These are phyloP conservation scores for Dipodascopsis uninucleata DNA, from an alignment of 805 yeast genomes.

Conservation along the genomic window DNA sequence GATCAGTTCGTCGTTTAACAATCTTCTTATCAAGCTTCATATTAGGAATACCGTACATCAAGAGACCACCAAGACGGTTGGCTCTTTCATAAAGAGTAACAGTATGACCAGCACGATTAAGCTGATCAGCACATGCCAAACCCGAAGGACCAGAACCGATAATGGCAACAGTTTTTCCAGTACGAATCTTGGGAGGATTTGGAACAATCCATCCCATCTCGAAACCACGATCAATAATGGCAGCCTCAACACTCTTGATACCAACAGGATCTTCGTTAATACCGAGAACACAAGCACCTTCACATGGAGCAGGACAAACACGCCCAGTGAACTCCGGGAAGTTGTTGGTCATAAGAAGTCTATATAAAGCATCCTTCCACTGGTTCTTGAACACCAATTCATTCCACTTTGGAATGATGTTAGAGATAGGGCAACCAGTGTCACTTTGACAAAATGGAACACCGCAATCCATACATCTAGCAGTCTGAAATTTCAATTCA, in stretches of 20 bases:
- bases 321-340: slow-evolving; percentile 98
- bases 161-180: slow-evolving; percentile 80
- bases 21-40: slow-evolving; percentile 94
- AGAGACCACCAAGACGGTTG: slow-evolving; percentile 92
- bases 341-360: slow-evolving; percentile 91
- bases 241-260: slow-evolving; percentile 91
- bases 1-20: slow-evolving; percentile 88
- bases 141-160: slow-evolving; percentile 99
- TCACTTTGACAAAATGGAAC: slow-evolving; percentile 98
- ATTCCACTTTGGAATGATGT: slow-evolving; percentile 96
- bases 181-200: slow-evolving; percentile 68
- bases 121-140: slow-evolving; percentile 93
- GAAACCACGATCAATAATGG: slow-evolving; percentile 93
- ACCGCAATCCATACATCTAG: slow-evolving; percentile 99
- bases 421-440: slow-evolving; percentile 96
- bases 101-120: slow-evolving; percentile 89
- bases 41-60: slow-evolving; percentile 99
- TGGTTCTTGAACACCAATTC: slow-evolving; percentile 91
- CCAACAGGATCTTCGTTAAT: slow-evolving; percentile 94
- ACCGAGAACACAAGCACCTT: slow-evolving; percentile 93
- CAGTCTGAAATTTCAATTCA: slow-evolving; percentile 86
- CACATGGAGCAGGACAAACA: slow-evolving; percentile 99
- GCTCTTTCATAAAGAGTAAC: slow-evolving; percentile 92
- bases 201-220: slow-evolving; percentile 97
- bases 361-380: slow-evolving; percentile 90